Conservation (phyloP, 2,329 filamentous ascomycete genomes). For the Ambrosiella cleistominuta region DNA sequence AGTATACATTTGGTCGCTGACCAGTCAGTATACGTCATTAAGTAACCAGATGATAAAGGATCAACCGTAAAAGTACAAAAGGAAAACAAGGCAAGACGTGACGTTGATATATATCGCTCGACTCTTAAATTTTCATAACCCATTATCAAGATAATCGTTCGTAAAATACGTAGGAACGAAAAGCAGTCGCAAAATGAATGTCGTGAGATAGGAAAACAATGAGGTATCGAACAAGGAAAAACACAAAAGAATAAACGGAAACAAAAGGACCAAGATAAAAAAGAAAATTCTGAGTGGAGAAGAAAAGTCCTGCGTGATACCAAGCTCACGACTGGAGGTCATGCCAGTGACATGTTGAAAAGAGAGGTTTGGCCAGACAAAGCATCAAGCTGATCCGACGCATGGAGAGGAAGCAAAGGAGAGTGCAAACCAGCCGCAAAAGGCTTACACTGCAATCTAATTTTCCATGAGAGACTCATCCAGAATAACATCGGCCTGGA, state of each 20-base stretch:
- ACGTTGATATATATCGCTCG: neutral
- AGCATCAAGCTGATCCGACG: neutral
- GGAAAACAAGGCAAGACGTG: neutral
- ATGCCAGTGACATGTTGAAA: neutral
- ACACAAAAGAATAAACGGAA: neutral
- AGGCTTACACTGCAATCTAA: neutral
- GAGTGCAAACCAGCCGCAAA: neutral
- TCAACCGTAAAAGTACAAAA: neutral
- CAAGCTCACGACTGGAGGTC: neutral
- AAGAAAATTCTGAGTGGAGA: neutral
- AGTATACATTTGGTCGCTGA: neutral
- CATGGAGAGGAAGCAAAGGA: neutral
- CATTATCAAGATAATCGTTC: neutral
- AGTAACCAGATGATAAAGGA: neutral
- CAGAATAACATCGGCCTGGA: slow-evolving; percentile 14
- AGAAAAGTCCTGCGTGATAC: neutral
- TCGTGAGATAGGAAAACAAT: neutral
- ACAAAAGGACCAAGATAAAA: neutral
- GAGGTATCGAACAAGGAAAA: neutral
- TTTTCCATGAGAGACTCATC: slow-evolving; percentile 4
- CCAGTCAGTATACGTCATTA: neutral
- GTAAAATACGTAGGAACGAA: neutral
- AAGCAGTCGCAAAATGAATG: neutral
- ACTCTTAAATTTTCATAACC: neutral
- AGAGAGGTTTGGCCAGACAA: neutral